Conservation (phyloP, 495 filamentous ascomycete species). For the Penicillium goetzii region DNA sequence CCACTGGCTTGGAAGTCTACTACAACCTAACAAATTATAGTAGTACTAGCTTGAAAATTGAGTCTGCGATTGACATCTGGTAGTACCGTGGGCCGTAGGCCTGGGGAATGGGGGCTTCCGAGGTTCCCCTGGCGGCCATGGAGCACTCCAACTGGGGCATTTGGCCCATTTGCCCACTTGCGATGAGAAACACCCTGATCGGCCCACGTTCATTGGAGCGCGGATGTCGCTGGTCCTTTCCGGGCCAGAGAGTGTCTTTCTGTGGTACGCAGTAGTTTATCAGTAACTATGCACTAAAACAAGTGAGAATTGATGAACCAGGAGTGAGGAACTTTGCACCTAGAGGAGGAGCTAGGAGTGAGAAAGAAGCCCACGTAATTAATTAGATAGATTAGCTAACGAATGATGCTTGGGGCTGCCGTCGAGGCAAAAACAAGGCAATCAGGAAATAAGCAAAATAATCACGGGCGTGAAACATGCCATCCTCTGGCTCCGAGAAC, state of each 20-base stretch:
- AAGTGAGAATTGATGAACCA: not conserved
- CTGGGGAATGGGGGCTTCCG: conserved; percentile 13
- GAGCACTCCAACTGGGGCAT: conserved; percentile 9
- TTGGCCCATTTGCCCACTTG: not conserved
- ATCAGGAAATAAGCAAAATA: conserved; percentile 1
- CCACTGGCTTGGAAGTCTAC: too few relatives aligned
- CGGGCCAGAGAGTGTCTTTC: not conserved
- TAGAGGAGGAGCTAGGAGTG: not conserved
- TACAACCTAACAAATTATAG: not conserved
- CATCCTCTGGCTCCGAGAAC: not conserved
- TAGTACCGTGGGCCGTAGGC: conserved; percentile 17
- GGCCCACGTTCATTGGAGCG: conserved; percentile 16
- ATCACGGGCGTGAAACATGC: not conserved
- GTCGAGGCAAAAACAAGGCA: conserved; percentile 5
- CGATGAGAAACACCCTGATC: not conserved
- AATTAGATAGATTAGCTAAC: not conserved
- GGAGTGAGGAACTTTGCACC: not conserved
- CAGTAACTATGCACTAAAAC: not conserved
- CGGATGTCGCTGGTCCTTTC: conserved; percentile 14
- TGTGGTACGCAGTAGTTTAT: conserved; percentile 8
- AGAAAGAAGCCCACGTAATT: not conserved
- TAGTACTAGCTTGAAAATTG: conserved; percentile 6
- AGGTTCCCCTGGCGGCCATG: conserved; percentile 20
- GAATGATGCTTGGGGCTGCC: not conserved
- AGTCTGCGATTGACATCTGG: conserved; percentile 15